Evolutionary conservation across 2,329 filamentous ascomycete genomes (phyloP).

Genomic region (Dothistroma pini): DNA sequence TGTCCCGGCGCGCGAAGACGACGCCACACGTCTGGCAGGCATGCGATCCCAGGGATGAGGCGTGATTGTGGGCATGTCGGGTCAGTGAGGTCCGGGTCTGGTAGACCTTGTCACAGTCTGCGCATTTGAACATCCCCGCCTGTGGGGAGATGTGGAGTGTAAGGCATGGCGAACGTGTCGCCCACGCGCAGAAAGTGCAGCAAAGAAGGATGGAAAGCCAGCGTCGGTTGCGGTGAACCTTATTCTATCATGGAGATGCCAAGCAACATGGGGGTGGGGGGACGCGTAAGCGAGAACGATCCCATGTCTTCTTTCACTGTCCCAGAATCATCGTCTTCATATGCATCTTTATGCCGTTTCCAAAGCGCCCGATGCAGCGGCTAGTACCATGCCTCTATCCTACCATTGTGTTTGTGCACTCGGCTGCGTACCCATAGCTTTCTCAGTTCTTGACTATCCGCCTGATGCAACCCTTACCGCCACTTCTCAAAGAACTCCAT

Average conservation of each 20-base stretch:
- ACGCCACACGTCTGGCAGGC: slow-evolving; percentile 16
- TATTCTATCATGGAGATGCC: neutral
- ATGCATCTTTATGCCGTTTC: neutral
- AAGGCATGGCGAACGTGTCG: neutral
- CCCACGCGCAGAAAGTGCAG: neutral
- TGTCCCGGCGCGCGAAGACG: slow-evolving; percentile 17
- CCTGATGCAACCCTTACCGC: neutral
- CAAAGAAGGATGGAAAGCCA: neutral
- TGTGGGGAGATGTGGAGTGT: neutral
- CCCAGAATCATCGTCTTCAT: neutral
- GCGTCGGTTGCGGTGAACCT: neutral
- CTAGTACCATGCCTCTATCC: neutral
- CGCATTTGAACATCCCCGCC: slow-evolving; percentile 15
- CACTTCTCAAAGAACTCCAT: neutral
- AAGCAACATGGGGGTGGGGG: neutral
- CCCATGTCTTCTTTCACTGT: neutral
- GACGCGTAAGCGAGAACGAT: neutral
- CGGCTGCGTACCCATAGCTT: neutral
- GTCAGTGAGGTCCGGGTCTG: slow-evolving; percentile 19
- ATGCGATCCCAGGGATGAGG: slow-evolving; percentile 10
- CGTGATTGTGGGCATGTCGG: slow-evolving; percentile 19
- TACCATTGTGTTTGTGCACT: neutral
- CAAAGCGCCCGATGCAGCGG: neutral
- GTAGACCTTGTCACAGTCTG: slow-evolving; percentile 18
- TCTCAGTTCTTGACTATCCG: neutral